A percentile compares a stretch with the other conserved stretches of the same genome.
Conservation (phyloP, 176 grass and related monocot species). For the Canna indica region DNA sequence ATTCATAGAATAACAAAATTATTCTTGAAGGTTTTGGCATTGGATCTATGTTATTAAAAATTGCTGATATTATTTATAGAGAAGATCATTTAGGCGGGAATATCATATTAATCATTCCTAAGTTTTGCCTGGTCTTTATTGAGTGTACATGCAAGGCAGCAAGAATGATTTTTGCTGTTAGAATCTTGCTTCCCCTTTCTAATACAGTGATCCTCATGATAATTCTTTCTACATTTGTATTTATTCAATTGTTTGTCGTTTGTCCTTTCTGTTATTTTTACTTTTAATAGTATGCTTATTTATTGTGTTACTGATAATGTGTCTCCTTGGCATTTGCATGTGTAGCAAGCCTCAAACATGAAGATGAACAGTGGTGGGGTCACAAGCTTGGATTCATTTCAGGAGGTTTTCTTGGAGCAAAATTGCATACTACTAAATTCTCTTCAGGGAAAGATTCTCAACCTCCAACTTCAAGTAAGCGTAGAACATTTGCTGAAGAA, state of each 20-base stretch:
- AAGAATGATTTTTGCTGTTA: neutral
- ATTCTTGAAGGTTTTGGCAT: too few species aligned
- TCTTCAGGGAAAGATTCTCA: constrained; percentile 26
- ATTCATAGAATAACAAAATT: too few species aligned
- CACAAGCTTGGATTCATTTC: constrained; percentile 68
- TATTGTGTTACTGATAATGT: neutral
- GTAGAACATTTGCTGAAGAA: constrained; percentile 74
- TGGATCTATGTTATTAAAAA: too few species aligned
- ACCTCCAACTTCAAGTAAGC: constrained; percentile 23
- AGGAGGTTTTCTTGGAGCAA: constrained; percentile 77
- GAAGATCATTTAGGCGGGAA: too few species aligned
- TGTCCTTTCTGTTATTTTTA: neutral
- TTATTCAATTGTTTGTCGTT: neutral
- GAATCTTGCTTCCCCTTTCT: neutral
- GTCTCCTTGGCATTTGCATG: neutral
- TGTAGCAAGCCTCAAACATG: constrained; percentile 16
- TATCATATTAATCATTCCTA: too few species aligned
- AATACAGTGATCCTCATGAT: too few species aligned
- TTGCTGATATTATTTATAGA: too few species aligned
- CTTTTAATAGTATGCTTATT: constrained; percentile 14
- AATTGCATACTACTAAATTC: constrained; percentile 44
- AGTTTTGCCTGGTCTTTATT: too few species aligned
- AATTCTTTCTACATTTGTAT: neutral
- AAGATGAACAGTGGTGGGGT: constrained; percentile 71
- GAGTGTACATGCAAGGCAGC: too few species aligned